phyloP scores from a whole-genome alignment of 2,329 filamentous ascomycete species.

The Claviceps arundinis region DNA sequence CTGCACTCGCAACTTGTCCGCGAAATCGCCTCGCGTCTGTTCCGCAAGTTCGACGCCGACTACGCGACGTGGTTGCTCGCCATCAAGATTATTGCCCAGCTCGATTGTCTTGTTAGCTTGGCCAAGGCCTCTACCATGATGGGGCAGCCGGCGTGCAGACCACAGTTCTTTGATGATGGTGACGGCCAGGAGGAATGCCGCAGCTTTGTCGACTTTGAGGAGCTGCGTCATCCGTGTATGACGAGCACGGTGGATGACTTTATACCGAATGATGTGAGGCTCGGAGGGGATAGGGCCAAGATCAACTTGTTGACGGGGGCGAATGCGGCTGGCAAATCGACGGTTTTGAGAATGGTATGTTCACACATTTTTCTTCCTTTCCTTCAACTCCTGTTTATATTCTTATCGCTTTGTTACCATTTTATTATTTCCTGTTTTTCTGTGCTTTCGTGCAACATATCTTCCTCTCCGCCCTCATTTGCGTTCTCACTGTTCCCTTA shows the following conservation, averaged over 20 bases:
- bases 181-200: slow-evolving; percentile 41
- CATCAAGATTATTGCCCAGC: slow-evolving; percentile 79
- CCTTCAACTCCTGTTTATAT: not conserved
- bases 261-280: slow-evolving; percentile 84
- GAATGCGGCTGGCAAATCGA: slow-evolving; percentile 95
- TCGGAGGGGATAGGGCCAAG: slow-evolving; percentile 70
- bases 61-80: slow-evolving; percentile 77
- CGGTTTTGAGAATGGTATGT: slow-evolving; percentile 80
- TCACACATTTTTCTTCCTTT: not conserved
- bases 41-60: slow-evolving; percentile 73
- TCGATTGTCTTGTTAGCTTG: slow-evolving; percentile 89
- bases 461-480: too few species aligned
- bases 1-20: slow-evolving; percentile 84
- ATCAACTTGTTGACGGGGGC: slow-evolving; percentile 89
- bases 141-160: slow-evolving; percentile 78
- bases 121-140: slow-evolving; percentile 77
- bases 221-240: slow-evolving; percentile 92
- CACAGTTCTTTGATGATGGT: slow-evolving; percentile 58
- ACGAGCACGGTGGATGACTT: slow-evolving; percentile 80
- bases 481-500: too few species aligned
- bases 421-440: not conserved
- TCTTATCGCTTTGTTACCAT: slow-evolving; percentile 14
- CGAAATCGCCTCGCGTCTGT: slow-evolving; percentile 73
- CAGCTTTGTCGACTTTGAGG: slow-evolving; percentile 80
- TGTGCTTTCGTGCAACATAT: not conserved